Evolutionary conservation across 2,329 filamentous ascomycete species (phyloP), one percentile per base, ranked within the genome.

Genomic region (Microsporum canis): DNA sequence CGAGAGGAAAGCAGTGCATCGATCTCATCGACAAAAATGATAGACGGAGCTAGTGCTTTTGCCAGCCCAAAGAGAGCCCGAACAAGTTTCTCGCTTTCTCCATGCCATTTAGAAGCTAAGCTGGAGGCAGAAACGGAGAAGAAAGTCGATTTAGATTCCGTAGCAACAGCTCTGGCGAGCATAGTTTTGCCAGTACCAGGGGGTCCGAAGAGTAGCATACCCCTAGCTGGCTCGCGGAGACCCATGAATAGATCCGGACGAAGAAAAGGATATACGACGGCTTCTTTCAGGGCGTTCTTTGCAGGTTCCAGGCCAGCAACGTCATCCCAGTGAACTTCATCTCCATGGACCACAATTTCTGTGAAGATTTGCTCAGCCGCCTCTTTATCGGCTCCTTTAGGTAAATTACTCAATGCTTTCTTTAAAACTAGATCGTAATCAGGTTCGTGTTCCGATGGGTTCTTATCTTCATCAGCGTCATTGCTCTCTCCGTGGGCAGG

Each of bases 181-280:
- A 99, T 99, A 0, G 94, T 99, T 75, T 99, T 99, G 59, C 94
- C 94, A 0, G 94, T 99, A n/a, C 94, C 94, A 0, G 94, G 94
- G 0, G 94, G 94, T 0, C 94, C 94, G 70, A 99, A 99, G 0
- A 99, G 80, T 1, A 99, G 80, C 89, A 99, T 97, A 4, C 94
- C 94, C 62, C 91, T 82, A 12, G 94, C 92, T 23, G 94, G 94
- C 71, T 99, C 94, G 43, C 94, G 87, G 8, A 99, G 80, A 0
- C 94, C 94, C 83, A 92, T 94, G 76, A 99, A 99, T 1, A 99
- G 77, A 73, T 99, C 94, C 1, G 94, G 94, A 1, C 94, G 87
- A 8, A 99, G 78, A 71, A 99, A 97, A 0, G 94, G 94, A 69
- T 99, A 99, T 1, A 99, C 92, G 1, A 99, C 94, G 0, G 91